Percentiles rank a stretch among this genome's conserved stretches.
phyloP scores from a whole-genome alignment of 352 stramenopile species.

The Blastocystis hominis region DNA sequence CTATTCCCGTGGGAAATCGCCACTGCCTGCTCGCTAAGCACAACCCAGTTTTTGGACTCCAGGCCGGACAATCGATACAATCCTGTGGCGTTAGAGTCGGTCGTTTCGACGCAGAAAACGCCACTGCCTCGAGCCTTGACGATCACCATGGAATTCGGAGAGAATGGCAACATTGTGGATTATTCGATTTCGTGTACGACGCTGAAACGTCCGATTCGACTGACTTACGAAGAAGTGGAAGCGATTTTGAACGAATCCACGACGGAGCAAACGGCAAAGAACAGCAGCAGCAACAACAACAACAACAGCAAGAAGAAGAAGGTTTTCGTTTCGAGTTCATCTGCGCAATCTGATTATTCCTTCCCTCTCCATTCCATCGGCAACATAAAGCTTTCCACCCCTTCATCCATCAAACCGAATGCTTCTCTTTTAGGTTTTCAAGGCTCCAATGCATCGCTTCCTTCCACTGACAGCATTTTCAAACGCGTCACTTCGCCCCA shows the following conservation, averaged over 20 bases:
- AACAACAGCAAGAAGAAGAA: background rate
- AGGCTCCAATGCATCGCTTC: background rate
- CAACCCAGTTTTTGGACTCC: constrained; percentile 20
- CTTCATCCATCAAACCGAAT: background rate
- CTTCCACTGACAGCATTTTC: background rate
- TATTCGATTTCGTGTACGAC: background rate
- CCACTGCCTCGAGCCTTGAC: constrained; percentile 21
- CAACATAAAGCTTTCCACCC: background rate
- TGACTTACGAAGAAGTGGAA: constrained; percentile 48
- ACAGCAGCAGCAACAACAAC: background rate
- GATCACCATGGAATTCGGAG: constrained; percentile 5
- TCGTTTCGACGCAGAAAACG: background rate
- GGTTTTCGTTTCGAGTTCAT: background rate
- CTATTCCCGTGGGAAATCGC: constrained; percentile 34
- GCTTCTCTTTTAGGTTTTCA: background rate
- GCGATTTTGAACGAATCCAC: background rate
- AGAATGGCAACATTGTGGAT: background rate
- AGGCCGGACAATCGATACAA: background rate
- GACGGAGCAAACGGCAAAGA: background rate
- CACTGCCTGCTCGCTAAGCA: constrained; percentile 48
- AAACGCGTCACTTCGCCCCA: background rate
- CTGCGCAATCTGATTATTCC: background rate
- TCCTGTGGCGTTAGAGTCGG: background rate
- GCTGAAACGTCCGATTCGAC: constrained; percentile 12
- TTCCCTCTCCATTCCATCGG: background rate